phyloP scores from a whole-genome alignment of 2,329 filamentous ascomycete genomes.

The Ambrosiella beaveri region DNA sequence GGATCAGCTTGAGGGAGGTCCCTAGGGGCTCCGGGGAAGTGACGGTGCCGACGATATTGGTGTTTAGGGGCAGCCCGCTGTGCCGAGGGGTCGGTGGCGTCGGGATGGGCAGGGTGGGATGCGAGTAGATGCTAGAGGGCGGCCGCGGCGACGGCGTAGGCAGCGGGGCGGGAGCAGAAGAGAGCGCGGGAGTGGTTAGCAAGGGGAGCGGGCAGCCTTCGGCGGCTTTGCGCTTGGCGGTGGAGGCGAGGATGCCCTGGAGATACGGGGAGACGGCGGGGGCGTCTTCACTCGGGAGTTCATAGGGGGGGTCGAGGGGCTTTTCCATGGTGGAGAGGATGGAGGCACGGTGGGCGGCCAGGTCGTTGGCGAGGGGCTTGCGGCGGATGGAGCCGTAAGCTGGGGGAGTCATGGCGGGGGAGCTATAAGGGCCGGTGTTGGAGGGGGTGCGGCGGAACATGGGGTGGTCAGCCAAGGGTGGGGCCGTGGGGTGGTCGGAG shows the following conservation, averaged over 20 bases:
- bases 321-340: slow-evolving; percentile 1
- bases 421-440: background rate
- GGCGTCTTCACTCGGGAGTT: slow-evolving; percentile 41
- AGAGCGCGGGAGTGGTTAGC: background rate
- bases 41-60: slow-evolving; percentile 9
- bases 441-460: background rate
- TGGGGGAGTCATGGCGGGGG: slow-evolving; percentile 11
- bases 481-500: background rate
- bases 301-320: slow-evolving; percentile 7
- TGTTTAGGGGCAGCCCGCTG: slow-evolving; percentile 2
- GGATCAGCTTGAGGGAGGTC: slow-evolving; percentile 7
- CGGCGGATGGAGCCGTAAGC: slow-evolving; percentile 1
- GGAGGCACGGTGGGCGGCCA: slow-evolving; percentile 4
- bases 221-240: slow-evolving; percentile 29
- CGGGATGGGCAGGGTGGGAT: background rate
- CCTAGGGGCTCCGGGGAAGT: background rate
- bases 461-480: background rate
- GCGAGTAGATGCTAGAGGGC: background rate
- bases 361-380: slow-evolving; percentile 8
- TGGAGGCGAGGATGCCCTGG: slow-evolving; percentile 17
- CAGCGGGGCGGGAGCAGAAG: background rate
- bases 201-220: slow-evolving; percentile 14
- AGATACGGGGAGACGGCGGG: slow-evolving; percentile 44
- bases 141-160: background rate
- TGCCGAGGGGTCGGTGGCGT: background rate